Evolutionary conservation across 306 rosid species (phyloP).

Genomic region (Geum urbanum): DNA sequence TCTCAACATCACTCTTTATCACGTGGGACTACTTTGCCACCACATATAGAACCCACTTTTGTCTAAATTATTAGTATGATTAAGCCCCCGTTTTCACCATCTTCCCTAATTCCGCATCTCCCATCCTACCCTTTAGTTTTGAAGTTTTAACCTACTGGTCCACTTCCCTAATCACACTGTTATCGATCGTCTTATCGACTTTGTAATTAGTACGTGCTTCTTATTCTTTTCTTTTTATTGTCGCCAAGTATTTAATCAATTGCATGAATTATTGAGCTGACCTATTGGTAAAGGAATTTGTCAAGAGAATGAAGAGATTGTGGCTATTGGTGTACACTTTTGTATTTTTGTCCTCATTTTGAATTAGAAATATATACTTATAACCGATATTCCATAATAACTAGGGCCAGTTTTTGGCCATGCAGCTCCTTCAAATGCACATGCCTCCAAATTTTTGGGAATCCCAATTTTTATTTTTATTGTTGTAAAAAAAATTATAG

Average conservation of each 20-base stretch:
- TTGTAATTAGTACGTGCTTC: neutral
- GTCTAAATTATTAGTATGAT: slow-evolving; percentile 6
- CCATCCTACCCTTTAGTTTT: slow-evolving; percentile 4
- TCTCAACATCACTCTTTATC: slow-evolving; percentile 46
- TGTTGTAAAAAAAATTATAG: too few relatives aligned
- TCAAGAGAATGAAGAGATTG: neutral
- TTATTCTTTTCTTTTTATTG: neutral
- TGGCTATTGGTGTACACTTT: neutral
- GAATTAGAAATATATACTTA: too few relatives aligned
- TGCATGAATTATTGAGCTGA: neutral
- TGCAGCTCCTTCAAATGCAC: too few relatives aligned
- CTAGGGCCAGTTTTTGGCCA: too few relatives aligned
- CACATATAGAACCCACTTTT: slow-evolving; percentile 41
- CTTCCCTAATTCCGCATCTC: slow-evolving; percentile 22
- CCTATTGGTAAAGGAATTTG: neutral
- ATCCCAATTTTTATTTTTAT: too few relatives aligned
- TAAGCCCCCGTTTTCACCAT: slow-evolving; percentile 20
- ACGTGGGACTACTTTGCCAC: slow-evolving; percentile 60
- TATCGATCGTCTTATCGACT: neutral
- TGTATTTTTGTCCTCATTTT: neutral
- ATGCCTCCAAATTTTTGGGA: too few relatives aligned
- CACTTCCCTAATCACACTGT: neutral
- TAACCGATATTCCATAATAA: too few relatives aligned
- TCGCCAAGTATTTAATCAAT: too few relatives aligned
- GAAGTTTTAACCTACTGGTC: neutral